Evolutionary conservation across 352 stramenopile genomes (phyloP).

Genomic region (Phytophthora sansomeana): DNA sequence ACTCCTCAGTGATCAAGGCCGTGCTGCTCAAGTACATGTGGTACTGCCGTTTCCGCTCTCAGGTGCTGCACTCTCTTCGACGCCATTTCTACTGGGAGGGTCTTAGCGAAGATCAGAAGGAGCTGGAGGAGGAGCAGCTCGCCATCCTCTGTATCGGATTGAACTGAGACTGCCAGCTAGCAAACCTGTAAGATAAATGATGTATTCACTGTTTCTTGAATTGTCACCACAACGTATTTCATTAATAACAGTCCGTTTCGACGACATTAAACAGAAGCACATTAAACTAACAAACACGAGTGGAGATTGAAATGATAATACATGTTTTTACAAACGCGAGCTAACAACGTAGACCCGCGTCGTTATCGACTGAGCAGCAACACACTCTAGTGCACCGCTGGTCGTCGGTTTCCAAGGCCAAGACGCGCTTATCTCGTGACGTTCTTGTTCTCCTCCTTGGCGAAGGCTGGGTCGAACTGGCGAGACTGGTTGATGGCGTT

Average conservation of each 20-base stretch:
- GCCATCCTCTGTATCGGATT: conserved; percentile 21
- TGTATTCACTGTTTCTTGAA: too few species aligned
- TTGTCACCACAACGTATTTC: too few species aligned
- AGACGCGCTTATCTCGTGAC: conserved; percentile 46
- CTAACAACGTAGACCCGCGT: too few species aligned
- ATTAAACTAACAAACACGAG: too few species aligned
- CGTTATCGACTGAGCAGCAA: conserved; percentile 1
- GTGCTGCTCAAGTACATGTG: conserved; percentile 26
- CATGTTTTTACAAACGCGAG: conserved; percentile 5
- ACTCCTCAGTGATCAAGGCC: conserved; percentile 9
- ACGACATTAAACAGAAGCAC: too few species aligned
- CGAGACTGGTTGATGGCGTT: conserved; percentile 74
- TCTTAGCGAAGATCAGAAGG: conserved; percentile 25
- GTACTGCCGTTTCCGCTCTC: conserved; percentile 19
- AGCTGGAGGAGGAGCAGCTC: conserved; percentile 18
- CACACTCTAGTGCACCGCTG: background rate
- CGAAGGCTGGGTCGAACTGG: conserved; percentile 60
- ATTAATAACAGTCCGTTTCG: too few species aligned
- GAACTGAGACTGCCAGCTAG: too few species aligned
- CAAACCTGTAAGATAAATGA: too few species aligned
- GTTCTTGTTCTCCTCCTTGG: conserved; percentile 60
- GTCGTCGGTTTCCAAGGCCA: background rate
- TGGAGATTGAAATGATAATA: too few species aligned
- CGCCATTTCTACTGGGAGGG: conserved; percentile 23
- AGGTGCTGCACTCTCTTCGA: conserved; percentile 9